Base-by-base conservation (phyloP, 208 protist genomes). In the Crithidia thermophila region DNA sequence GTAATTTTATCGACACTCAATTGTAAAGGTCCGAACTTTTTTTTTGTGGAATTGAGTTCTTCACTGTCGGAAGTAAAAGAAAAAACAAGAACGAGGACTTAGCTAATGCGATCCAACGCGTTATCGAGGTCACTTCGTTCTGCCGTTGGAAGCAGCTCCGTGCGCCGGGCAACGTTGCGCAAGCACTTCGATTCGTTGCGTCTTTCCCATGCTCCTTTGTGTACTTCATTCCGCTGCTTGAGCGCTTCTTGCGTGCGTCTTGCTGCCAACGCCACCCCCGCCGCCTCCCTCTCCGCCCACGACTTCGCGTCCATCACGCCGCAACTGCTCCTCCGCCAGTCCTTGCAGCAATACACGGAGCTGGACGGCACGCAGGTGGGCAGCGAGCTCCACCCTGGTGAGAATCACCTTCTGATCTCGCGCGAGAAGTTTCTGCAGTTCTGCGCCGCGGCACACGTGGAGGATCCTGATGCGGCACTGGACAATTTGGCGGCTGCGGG, bases 251-350 rank as follows among this genome's bases (percentile, higher is more conserved):
- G 16, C 39, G 39, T 43, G 39, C 39, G 16, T 18, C 16, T 10
- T 16, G 39, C 13, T 43, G 16, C 10, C 39, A 43, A n/a, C 39
- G 39, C 39, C 39, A 16, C 16, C 39, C 10, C 10, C 10, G 9
- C 55, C n/a, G 3, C 31, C 0, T 2, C 56, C 21, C 52, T 71
- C 21, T 64, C 59, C 6, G 62, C 64, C 0, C 39, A 27, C 8
- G 67, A 72, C 16, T 93, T 93, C 67, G 52, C 74, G 10, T 20
- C 43, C 8, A 61, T 88, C 14, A 71, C 72, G 0, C 84, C 81
- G 18, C 85, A 88, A 69, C 56, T 87, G 20, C 77, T 91, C 18
- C 75, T 94, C 20, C 75, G 79, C 30, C 64, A 79, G 40, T 63
- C 79, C 5, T 75, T 94, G 39, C 65, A 76, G 31, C 83, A 87